These are phyloP conservation scores for Penicillium tannophilum DNA, from an alignment of 495 filamentous ascomycete genomes.

Conservation along the genomic window DNA sequence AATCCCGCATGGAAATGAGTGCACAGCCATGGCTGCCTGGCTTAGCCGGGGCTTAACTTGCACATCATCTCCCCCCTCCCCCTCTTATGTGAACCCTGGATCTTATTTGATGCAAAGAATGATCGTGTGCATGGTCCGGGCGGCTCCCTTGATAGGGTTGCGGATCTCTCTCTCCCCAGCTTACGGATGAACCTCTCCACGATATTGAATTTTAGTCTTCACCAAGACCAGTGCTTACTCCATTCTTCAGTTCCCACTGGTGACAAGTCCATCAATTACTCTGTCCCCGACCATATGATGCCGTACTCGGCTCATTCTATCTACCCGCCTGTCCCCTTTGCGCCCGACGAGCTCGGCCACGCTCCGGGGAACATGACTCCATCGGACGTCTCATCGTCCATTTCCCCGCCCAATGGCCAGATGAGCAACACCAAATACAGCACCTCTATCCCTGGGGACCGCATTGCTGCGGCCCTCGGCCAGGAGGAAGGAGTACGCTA, in stretches of 20 bases:
- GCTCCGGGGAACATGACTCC: conserved; percentile 43
- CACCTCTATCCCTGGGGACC: conserved; percentile 48
- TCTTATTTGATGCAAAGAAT: conserved; percentile 16
- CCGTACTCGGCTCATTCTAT: conserved; percentile 47
- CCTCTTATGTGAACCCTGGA: conserved; percentile 16
- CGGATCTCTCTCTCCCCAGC: conserved; percentile 6
- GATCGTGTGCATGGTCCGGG: conserved; percentile 20
- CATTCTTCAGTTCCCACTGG: conserved; percentile 27
- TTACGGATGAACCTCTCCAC: conserved; percentile 7
- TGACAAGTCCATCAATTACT: conserved; percentile 49
- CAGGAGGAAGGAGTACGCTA: conserved; percentile 60
- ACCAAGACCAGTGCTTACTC: conserved; percentile 31
- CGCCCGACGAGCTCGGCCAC: conserved; percentile 45
- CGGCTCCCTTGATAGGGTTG: conserved; percentile 18
- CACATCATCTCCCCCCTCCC: conserved; percentile 17
- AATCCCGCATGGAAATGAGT: conserved; percentile 45
- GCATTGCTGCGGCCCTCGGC: conserved; percentile 41
- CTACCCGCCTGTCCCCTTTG: conserved; percentile 50
- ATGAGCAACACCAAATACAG: conserved; percentile 52
- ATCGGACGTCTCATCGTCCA: conserved; percentile 51
- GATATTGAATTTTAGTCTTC: conserved; percentile 16
- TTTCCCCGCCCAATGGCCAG: conserved; percentile 50
- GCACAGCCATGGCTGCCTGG: conserved; percentile 13
- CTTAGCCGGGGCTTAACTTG: conserved; percentile 15
- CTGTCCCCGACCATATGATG: conserved; percentile 46